A percentile compares a stretch with the other conserved stretches of the same genome.
Conservation (phyloP, 495 filamentous ascomycete species). For the Neurospora sublineolata region DNA sequence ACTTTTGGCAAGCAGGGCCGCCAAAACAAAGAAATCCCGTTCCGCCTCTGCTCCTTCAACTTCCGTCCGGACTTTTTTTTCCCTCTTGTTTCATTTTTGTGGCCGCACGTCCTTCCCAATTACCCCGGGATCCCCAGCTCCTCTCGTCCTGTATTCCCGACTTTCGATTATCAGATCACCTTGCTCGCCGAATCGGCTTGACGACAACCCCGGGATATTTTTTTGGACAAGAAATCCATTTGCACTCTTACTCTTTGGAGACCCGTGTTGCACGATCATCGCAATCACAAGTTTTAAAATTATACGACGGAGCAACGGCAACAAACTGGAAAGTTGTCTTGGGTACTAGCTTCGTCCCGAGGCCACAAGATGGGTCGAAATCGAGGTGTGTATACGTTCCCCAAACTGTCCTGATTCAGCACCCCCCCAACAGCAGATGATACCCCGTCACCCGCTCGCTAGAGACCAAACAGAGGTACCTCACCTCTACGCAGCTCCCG, state of each 20-base stretch:
- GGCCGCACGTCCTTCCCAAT: not conserved
- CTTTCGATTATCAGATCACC: not conserved
- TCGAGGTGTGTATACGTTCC: slow-evolving; percentile 33
- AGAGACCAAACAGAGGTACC: not conserved
- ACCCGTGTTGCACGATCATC: not conserved
- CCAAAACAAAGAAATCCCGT: not conserved
- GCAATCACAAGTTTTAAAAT: not conserved
- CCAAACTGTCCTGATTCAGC: not conserved
- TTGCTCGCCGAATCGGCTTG: not conserved
- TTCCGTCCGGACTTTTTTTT: not conserved
- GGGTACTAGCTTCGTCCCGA: not conserved
- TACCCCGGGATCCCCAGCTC: not conserved
- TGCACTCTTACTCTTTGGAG: not conserved
- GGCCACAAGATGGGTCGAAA: slow-evolving; percentile 29
- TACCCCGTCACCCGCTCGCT: not conserved
- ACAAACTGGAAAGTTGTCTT: not conserved
- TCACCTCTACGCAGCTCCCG: not conserved
- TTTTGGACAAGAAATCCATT: not conserved
- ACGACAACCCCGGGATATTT: not conserved
- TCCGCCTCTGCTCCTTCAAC: not conserved
- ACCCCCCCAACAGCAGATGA: not conserved
- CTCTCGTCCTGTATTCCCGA: not conserved
- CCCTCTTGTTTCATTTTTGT: not conserved
- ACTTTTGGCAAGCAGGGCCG: not conserved
- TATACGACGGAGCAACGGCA: not conserved